phyloP scores from a whole-genome alignment of 2,329 filamentous ascomycete species.

The Alternaria arborescens region DNA sequence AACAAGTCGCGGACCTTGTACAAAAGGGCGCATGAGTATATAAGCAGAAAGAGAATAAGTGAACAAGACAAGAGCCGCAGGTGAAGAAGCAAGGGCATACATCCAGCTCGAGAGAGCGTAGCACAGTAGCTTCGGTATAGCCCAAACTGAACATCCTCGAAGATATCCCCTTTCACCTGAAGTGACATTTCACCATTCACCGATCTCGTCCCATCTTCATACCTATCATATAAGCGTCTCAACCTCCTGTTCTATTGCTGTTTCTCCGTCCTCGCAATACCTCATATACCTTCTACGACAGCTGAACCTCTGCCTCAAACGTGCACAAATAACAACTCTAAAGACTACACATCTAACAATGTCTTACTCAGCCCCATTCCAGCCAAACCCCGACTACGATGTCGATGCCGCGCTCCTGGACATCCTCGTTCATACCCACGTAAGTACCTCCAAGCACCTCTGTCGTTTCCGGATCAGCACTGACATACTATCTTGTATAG shows the following conservation, averaged over 20 bases:
- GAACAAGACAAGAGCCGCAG: background rate
- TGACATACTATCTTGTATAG: background rate
- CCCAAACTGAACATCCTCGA: background rate
- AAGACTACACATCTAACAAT: background rate
- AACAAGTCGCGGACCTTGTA: constrained; percentile 70
- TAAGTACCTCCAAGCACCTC: background rate
- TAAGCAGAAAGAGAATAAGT: background rate
- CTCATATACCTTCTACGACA: background rate
- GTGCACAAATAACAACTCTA: background rate
- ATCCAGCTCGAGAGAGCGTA: background rate
- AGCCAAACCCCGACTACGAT: background rate
- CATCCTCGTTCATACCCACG: background rate
- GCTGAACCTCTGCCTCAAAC: background rate
- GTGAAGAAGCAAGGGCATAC: background rate
- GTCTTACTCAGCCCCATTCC: background rate
- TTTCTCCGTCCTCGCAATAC: background rate
- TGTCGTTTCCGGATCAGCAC: background rate
- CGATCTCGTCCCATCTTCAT: background rate
- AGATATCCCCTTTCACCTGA: background rate
- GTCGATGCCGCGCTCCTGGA: background rate
- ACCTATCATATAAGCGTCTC: background rate
- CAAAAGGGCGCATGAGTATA: constrained; percentile 47
- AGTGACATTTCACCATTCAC: background rate
- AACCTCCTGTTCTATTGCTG: background rate
- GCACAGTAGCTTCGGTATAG: constrained; percentile 2